Base-by-base conservation (phyloP, 2,329 filamentous ascomycete genomes). In the Huntiella savannae region DNA sequence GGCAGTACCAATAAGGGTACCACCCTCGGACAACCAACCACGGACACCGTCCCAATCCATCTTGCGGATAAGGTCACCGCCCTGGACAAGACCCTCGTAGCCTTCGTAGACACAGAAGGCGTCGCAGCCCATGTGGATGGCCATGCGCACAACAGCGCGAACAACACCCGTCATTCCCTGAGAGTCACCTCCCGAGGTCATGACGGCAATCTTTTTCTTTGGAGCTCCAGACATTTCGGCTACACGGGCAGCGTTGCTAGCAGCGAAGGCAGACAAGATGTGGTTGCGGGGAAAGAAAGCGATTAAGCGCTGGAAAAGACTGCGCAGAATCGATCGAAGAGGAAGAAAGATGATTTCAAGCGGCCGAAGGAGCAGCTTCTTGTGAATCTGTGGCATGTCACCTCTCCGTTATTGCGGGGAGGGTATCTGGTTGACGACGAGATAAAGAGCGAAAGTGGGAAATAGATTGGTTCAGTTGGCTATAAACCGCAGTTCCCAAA, bases 81-180 rank as follows among this genome's bases (percentile, higher is more conserved):
- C 91, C 54, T 82, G 75, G 22, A 98, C 88, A 46, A 98, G 71
- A 37, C 91, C 91, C 58, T 96, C 86, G 65, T 98, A 98, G 51
- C 91, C 91, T 62, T 96, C 91, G 62, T 88, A 91, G 59, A 91
- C 68, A 55, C 79, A 83, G 56, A 75, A 91, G 51, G 81, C 72
- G 55, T 87, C 82, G 58, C 82, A 88, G 51, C 74, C 79, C 62
- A 82, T 75, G 61, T 91, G 77, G 54, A 96, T 84, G 43, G 86
- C 76, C 73, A 86, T 94, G 54, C 91, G 82, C 49, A 98, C 83
- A 22, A 94, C 82, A 43, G 87, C 85, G 51, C 87, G 76, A 34
- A 95, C 85, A 33, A 83, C 83, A 51, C 78, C 85, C 63, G 91
- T 93, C 87, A 95, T 95, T 60, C 87, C 87, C 2, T 85, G 87